These are phyloP conservation scores for Quercus cerris DNA, from an alignment of 306 rosid species.

Conservation along the genomic window DNA sequence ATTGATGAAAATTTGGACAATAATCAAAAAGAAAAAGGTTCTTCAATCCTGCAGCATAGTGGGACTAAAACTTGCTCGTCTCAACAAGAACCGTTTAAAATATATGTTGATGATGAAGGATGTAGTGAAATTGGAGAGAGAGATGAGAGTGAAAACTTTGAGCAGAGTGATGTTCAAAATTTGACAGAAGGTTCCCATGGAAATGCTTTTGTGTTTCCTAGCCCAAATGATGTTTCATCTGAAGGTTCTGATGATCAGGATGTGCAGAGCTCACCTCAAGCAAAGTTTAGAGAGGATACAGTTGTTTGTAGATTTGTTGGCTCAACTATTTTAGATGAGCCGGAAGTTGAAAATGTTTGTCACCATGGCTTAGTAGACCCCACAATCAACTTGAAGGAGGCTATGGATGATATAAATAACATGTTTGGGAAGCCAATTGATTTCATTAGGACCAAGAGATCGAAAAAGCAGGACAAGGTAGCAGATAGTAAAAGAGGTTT, in stretches of 20 bases:
- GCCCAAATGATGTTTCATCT: constrained; percentile 52
- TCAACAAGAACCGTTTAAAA: constrained; percentile 52
- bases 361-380: constrained; percentile 98
- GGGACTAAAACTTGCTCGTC: constrained; percentile 33
- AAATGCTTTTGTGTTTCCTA: constrained; percentile 51
- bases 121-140: constrained; percentile 17
- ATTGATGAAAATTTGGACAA: constrained; percentile 50
- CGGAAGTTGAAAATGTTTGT: constrained; percentile 86
- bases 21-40: constrained; percentile 20
- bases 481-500: constrained; percentile 34
- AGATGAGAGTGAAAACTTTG: constrained; percentile 25
- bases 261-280: constrained; percentile 29
- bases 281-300: constrained; percentile 87
- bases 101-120: constrained; percentile 68
- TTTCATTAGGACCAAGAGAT: constrained; percentile 64
- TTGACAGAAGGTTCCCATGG: constrained; percentile 37
- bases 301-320: constrained; percentile 89
- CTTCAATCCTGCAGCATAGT: constrained; percentile 32
- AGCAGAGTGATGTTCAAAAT: constrained; percentile 27
- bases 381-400: constrained; percentile 89
- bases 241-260: constrained; percentile 45
- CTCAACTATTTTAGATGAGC: constrained; percentile 73
- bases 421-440: constrained; percentile 97
- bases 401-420: constrained; percentile 91
- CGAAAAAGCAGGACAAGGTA: constrained; percentile 52